Base-by-base conservation (phyloP, 257 asterid genomes). In the Gynochthodes officinalis region DNA sequence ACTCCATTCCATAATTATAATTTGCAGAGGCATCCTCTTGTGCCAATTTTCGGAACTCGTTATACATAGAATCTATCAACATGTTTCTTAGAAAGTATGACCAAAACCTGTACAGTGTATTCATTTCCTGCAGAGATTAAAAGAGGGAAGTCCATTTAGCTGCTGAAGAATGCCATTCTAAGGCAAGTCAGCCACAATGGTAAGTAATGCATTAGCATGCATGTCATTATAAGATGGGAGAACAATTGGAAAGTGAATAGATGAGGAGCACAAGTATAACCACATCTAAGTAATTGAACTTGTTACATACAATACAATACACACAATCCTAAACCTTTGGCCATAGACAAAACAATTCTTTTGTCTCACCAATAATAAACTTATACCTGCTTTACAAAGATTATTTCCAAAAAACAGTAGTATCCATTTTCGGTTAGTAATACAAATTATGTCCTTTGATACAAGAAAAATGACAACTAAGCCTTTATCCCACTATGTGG, bases 101-200 rank as follows among this genome's bases (percentile, higher is more conserved):
- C 97, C 97, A 94, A 79, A 94, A 94, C 83, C 90, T 79, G 84
- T 94, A 94, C 39, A 94, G 81, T 23, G 89, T 87, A 84, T 91
- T 94, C 99, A 94, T 94, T 86, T 88, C 99, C 99, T 94, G 92
- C 95, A 88, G 14, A 53, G 37, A 72, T 65, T 50, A 44, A 23
- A 49, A 48, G 63, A 15, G 30, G 57, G 14, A n/a, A 11, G 13
- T 42, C 74, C 43, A 25, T 63, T 42, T 25, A 73, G 79, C 28
- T 42, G 68, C 52, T 12, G 40, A 15, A 77, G 43, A 27, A 63
- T 53, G 83, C 40, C 35, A 71, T 65, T 46, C 61, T 25, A 44
- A 50, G 43, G 28, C 10, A 16, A 23, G 16, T 14, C 18, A 69
- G 28, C 2, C 23, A 64, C 44, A 21, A 32, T 0, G 25, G 67